Conservation (phyloP, 208 protist genomes). For the Acanthamoeba triangularis region DNA sequence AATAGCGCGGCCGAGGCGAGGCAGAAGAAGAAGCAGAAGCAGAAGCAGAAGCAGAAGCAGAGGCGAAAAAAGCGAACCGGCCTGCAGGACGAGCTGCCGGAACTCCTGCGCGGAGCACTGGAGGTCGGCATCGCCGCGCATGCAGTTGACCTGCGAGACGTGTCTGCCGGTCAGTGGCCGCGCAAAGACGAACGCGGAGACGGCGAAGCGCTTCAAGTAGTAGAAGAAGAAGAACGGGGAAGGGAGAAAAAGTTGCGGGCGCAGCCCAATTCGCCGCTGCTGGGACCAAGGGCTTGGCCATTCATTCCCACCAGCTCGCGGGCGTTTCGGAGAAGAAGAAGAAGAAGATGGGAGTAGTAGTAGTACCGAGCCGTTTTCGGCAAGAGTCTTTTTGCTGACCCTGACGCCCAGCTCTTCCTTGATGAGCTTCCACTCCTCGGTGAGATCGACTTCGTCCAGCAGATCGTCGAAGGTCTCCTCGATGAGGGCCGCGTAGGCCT, state of each 20-base stretch:
- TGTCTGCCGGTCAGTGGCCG: too few relatives aligned
- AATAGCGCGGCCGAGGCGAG: neutral
- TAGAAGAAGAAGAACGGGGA: neutral
- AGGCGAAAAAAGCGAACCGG: neutral
- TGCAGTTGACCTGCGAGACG: constrained; percentile 5
- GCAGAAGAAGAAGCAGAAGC: neutral
- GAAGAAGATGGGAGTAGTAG: neutral
- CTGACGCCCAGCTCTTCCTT: neutral
- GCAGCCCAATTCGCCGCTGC: neutral
- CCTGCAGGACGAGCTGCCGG: neutral
- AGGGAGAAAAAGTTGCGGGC: neutral
- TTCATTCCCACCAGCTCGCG: neutral
- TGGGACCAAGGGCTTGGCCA: too few relatives aligned
- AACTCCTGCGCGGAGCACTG: constrained; percentile 20
- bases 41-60: neutral
- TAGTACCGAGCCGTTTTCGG: neutral
- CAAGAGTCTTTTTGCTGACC: neutral
- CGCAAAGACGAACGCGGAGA: too few relatives aligned
- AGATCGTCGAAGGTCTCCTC: neutral
- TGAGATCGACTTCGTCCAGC: neutral
- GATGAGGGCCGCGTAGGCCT: neutral
- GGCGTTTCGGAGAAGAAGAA: neutral
- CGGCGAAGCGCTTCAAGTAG: too few relatives aligned
- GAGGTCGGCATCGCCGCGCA: constrained; percentile 13
- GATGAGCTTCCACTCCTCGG: neutral